phyloP scores from a whole-genome alignment of 495 filamentous ascomycete genomes.

The Lineolata rhizophorae region DNA sequence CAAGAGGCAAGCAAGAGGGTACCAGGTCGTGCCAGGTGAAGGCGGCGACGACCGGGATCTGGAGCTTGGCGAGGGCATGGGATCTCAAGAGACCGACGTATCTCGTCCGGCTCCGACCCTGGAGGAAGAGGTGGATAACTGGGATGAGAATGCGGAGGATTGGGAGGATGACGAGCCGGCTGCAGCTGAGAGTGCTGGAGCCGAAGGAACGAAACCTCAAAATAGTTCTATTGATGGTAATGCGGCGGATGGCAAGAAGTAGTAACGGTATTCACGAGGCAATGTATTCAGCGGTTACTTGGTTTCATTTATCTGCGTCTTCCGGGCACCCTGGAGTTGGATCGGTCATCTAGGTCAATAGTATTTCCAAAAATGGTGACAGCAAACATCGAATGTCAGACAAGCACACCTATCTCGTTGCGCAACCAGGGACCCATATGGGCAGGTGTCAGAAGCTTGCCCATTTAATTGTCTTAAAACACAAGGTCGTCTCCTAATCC shows the following conservation, averaged over 20 bases:
- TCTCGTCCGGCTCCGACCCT: slow-evolving; percentile 19
- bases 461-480: too few species aligned
- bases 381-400: too few species aligned
- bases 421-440: too few species aligned
- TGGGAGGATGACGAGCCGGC: slow-evolving; percentile 31
- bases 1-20: slow-evolving; percentile 50
- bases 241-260: slow-evolving; percentile 7
- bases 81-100: slow-evolving; percentile 12
- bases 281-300: too few species aligned
- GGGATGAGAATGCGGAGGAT: slow-evolving; percentile 64
- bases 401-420: too few species aligned
- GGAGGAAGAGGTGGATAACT: slow-evolving; percentile 60
- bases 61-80: slow-evolving; percentile 15
- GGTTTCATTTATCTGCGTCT: too few species aligned
- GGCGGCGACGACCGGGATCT: slow-evolving; percentile 29
- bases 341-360: too few species aligned
- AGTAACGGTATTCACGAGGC: too few species aligned
- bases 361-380: too few species aligned
- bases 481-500: too few species aligned
- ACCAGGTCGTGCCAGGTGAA: slow-evolving; percentile 35
- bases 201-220: slow-evolving; percentile 2
- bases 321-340: too few species aligned
- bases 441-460: too few species aligned
- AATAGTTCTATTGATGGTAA: slow-evolving; percentile 3
- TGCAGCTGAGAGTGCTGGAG: slow-evolving; percentile 3